Conservation (phyloP, 257 asterid species). For the Henckelia pumila region DNA sequence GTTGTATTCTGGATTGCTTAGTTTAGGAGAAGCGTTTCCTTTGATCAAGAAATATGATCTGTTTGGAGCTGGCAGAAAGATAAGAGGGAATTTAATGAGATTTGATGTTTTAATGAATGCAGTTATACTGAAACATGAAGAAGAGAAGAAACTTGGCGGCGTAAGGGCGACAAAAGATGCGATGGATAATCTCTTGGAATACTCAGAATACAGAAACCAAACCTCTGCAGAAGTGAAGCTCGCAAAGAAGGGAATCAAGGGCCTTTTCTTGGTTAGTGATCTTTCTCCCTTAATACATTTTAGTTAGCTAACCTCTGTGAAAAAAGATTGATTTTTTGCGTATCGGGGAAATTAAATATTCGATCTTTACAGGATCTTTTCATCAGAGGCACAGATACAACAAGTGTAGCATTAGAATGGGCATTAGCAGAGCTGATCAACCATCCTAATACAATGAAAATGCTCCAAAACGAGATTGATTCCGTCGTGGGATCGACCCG, state of each 20-base stretch:
- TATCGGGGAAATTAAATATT: not conserved
- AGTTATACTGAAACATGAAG: slow-evolving; percentile 26
- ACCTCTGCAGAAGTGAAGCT: slow-evolving; percentile 24
- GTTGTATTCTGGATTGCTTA: no score
- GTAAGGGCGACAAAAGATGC: slow-evolving; percentile 20
- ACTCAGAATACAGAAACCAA: slow-evolving; percentile 16
- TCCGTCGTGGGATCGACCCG: slow-evolving; percentile 21
- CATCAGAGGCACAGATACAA: slow-evolving; percentile 37
- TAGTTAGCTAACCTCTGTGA: not conserved
- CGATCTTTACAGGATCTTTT: slow-evolving; percentile 28
- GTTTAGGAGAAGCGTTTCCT: no score
- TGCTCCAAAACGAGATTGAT: slow-evolving; percentile 27
- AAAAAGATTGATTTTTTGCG: no score
- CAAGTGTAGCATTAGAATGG: slow-evolving; percentile 34
- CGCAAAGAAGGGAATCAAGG: slow-evolving; percentile 28
- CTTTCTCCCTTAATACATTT: no score
- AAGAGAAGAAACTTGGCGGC: not conserved
- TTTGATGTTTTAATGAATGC: slow-evolving; percentile 32
- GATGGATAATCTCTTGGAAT: slow-evolving; percentile 27
- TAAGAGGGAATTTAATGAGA: slow-evolving; percentile 22
- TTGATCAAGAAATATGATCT: slow-evolving; percentile 16
- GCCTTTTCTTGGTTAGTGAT: slow-evolving; percentile 26
- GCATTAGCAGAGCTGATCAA: slow-evolving; percentile 36
- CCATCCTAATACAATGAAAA: slow-evolving; percentile 26
- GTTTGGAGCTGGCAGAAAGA: slow-evolving; percentile 31